A percentile compares a stretch with the other conserved stretches of the same genome.
Conservation (phyloP, 768 basidiomycete species). For the Lentinula guzmanii region DNA sequence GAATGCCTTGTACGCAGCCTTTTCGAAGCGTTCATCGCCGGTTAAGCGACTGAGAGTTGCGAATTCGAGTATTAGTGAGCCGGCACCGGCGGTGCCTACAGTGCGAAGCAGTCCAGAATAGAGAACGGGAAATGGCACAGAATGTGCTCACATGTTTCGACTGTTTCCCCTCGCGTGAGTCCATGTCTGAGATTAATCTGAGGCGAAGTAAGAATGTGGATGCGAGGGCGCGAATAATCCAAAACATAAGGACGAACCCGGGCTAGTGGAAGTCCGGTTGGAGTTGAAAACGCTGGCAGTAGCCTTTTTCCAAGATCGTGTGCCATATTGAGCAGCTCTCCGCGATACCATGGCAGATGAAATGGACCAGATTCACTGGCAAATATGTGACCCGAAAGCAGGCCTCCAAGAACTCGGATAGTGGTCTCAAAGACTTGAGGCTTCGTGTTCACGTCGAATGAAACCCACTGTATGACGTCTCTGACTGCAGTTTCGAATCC, state of each 20-base stretch:
- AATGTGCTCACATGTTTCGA: slow-evolving; percentile 69
- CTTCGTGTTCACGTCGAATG: slow-evolving; percentile 89
- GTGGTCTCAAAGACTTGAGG: slow-evolving; percentile 99
- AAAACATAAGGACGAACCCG: slow-evolving; percentile 45
- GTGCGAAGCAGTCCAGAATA: slow-evolving; percentile 4
- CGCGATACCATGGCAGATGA: slow-evolving; percentile 77
- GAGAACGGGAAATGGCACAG: slow-evolving; percentile 20
- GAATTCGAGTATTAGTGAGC: slow-evolving; percentile 91
- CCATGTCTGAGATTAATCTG: slow-evolving; percentile 85
- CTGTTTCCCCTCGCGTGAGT: slow-evolving; percentile 64
- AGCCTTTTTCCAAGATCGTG: slow-evolving; percentile 82
- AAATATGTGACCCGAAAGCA: slow-evolving; percentile 80
- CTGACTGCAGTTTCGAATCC: slow-evolving; percentile 85
- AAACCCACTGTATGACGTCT: slow-evolving; percentile 75
- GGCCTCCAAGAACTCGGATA: slow-evolving; percentile 88
- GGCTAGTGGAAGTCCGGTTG: slow-evolving; percentile 89
- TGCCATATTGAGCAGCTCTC: slow-evolving; percentile 75
- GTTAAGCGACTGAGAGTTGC: slow-evolving; percentile 89
- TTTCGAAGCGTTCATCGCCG: slow-evolving; percentile 85
- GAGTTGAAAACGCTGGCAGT: slow-evolving; percentile 86
- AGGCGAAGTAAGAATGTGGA: neutral
- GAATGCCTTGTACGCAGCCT: slow-evolving; percentile 83
- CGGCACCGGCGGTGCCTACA: slow-evolving; percentile 86
- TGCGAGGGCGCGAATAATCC: slow-evolving; percentile 2
- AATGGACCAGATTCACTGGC: slow-evolving; percentile 65